A percentile compares a stretch with the other conserved stretches of the same genome.
Evolutionary conservation across 441 rosid species (phyloP).

Genomic region (Kokia cookei): DNA sequence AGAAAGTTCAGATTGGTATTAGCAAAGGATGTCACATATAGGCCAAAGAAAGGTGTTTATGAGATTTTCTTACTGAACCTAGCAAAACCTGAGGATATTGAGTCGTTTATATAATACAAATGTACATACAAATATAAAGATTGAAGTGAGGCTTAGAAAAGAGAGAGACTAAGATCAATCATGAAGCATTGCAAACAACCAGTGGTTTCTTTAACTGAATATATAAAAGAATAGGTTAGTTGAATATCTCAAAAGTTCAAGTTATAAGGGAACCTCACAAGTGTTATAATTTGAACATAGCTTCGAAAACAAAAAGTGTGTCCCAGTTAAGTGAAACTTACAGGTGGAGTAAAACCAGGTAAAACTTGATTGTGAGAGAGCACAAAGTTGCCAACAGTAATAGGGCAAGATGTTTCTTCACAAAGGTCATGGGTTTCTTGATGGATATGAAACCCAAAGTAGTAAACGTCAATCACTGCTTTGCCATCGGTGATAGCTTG

Average conservation of each 20-base stretch:
- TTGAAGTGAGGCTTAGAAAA: neutral
- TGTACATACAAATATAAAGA: neutral
- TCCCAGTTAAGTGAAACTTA: conserved; percentile 13
- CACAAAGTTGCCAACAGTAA: conserved; percentile 35
- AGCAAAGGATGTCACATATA: neutral
- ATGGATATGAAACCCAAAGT: conserved; percentile 37
- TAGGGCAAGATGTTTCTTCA: conserved; percentile 42
- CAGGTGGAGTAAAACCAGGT: conserved; percentile 46
- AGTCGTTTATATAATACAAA: neutral
- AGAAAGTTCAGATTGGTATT: neutral
- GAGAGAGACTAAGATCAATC: neutral
- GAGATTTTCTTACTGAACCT: neutral
- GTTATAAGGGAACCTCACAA: neutral
- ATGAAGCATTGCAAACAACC: neutral
- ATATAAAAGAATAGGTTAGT: neutral
- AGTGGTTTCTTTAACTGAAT: neutral
- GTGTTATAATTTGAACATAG: neutral
- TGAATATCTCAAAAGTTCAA: neutral
- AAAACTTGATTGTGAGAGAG: conserved; percentile 46
- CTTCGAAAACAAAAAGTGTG: neutral
- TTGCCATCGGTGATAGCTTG: conserved; percentile 34
- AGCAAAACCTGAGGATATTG: neutral
- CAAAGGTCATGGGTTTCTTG: conserved; percentile 46
- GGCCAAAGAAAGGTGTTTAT: neutral
- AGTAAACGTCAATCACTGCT: conserved; percentile 37